phyloP scores from a whole-genome alignment of 768 basidiomycete species.

The Tremella fuciformis region DNA sequence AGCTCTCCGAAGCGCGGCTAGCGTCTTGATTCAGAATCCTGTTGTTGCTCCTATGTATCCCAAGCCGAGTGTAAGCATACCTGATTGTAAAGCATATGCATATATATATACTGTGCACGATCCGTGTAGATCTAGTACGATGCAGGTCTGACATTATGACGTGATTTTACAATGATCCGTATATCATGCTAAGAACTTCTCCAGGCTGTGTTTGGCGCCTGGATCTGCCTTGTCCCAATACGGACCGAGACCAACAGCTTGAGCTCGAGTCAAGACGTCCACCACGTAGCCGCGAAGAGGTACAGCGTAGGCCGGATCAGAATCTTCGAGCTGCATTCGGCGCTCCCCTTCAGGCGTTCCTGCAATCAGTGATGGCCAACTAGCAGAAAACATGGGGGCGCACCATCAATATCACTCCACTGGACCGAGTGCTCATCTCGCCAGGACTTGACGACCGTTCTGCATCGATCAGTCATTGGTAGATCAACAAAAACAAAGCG shows the following conservation, averaged over 20 bases:
- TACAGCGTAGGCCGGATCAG: slow-evolving; percentile 33
- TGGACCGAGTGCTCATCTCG: slow-evolving; percentile 24
- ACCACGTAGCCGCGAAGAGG: slow-evolving; percentile 37
- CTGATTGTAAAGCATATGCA: too few relatives aligned
- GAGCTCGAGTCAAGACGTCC: slow-evolving; percentile 30
- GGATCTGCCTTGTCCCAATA: slow-evolving; percentile 49
- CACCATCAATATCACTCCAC: slow-evolving; percentile 36
- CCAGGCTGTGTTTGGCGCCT: slow-evolving; percentile 36
- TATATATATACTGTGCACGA: too few relatives aligned
- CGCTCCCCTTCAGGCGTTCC: slow-evolving; percentile 38
- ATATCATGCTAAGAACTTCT: slow-evolving; percentile 12
- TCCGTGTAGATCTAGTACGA: too few relatives aligned
- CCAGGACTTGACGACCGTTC: slow-evolving; percentile 30
- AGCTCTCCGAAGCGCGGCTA: background rate
- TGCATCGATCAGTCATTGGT: slow-evolving; percentile 14
- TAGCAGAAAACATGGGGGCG: slow-evolving; percentile 1
- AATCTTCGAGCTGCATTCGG: slow-evolving; percentile 29
- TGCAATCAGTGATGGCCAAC: slow-evolving; percentile 8
- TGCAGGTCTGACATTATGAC: too few relatives aligned
- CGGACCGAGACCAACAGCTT: slow-evolving; percentile 39
- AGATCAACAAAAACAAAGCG: slow-evolving; percentile 3
- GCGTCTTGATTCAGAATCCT: too few relatives aligned
- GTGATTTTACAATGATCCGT: too few relatives aligned
- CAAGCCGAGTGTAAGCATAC: too few relatives aligned
- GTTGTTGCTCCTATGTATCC: too few relatives aligned